Percentiles rank a stretch among this genome's conserved stretches.
phyloP scores from a whole-genome alignment of 192 early-diverging fungal genomes.

The Coemansia sp. region DNA sequence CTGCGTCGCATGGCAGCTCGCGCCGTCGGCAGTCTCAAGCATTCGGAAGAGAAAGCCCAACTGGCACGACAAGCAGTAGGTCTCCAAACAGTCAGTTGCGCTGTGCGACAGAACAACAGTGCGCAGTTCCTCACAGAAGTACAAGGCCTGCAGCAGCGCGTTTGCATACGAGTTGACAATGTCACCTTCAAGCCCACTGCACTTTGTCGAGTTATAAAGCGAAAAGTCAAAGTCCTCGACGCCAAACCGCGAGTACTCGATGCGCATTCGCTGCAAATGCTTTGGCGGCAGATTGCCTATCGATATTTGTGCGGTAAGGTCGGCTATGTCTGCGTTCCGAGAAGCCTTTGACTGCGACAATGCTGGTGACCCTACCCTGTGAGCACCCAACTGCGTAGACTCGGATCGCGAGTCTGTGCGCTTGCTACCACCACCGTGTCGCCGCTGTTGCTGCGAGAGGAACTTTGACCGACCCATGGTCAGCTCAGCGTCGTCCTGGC shows the following conservation, averaged over 20 bases:
- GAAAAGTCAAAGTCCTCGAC: slow-evolving; percentile 99
- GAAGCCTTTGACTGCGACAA: not conserved
- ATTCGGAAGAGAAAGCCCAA: slow-evolving; percentile 90
- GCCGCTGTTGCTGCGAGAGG: slow-evolving; percentile 40
- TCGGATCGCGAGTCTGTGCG: not conserved
- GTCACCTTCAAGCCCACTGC: slow-evolving; percentile 89
- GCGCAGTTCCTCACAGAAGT: slow-evolving; percentile 64
- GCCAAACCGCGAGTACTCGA: slow-evolving; percentile 77
- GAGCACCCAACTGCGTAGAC: not conserved
- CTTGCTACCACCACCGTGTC: slow-evolving; percentile 42
- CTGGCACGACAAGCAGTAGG: slow-evolving; percentile 87
- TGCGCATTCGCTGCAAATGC: slow-evolving; percentile 44
- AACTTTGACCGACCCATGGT: slow-evolving; percentile 46
- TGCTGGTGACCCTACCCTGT: not conserved
- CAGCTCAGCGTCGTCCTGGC: slow-evolving; percentile 36
- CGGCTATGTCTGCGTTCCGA: too few species aligned
- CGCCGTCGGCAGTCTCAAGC: slow-evolving; percentile 85
- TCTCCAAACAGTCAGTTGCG: slow-evolving; percentile 60
- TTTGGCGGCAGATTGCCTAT: slow-evolving; percentile 29
- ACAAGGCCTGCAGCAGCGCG: slow-evolving; percentile 83
- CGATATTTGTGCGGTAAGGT: not conserved
- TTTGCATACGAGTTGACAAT: slow-evolving; percentile 90
- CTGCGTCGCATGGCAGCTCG: slow-evolving; percentile 93
- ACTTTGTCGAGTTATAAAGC: slow-evolving; percentile 87
- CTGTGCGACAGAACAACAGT: slow-evolving; percentile 74